Conservation (phyloP, 1,139 yeast species). For the Williopsis jadinii region DNA sequence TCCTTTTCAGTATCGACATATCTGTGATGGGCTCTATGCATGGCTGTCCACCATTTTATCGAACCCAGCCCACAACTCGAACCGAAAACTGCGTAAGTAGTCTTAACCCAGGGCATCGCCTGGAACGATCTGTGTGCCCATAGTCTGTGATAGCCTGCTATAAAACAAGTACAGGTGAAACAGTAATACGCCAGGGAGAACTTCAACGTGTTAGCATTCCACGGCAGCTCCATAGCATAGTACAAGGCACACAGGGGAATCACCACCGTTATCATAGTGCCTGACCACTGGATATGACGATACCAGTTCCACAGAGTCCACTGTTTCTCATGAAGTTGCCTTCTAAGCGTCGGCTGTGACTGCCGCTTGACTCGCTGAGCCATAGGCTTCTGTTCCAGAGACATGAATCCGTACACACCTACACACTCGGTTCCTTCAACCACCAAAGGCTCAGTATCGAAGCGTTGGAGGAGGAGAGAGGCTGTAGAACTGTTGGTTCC, state of each 20-base stretch:
- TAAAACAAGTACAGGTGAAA: constrained; percentile 36
- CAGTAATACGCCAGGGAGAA: constrained; percentile 34
- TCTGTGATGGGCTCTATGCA: constrained; percentile 67
- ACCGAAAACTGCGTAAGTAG: constrained; percentile 46
- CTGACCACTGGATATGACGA: constrained; percentile 29
- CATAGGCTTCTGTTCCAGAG: not conserved
- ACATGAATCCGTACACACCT: no score
- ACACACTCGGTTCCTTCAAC: no score
- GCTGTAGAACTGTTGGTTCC: no score
- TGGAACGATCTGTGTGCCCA: constrained; percentile 55
- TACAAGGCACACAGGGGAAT: constrained; percentile 23
- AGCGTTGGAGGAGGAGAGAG: no score
- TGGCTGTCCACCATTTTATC: constrained; percentile 53
- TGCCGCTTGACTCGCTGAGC: not conserved
- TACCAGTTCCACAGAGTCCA: constrained; percentile 33
- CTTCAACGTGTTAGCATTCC: constrained; percentile 42
- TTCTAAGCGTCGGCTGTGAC: constrained; percentile 1
- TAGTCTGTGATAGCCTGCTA: constrained; percentile 58
- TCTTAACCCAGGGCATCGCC: constrained; percentile 30
- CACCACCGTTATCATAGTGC: constrained; percentile 21
- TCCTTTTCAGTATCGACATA: constrained; percentile 62
- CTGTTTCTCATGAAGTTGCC: constrained; percentile 24
- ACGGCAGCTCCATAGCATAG: constrained; percentile 25
- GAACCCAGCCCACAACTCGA: constrained; percentile 58
- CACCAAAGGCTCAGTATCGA: no score